phyloP scores from a whole-genome alignment of 441 rosid species.

The Macaranga tanarius region DNA sequence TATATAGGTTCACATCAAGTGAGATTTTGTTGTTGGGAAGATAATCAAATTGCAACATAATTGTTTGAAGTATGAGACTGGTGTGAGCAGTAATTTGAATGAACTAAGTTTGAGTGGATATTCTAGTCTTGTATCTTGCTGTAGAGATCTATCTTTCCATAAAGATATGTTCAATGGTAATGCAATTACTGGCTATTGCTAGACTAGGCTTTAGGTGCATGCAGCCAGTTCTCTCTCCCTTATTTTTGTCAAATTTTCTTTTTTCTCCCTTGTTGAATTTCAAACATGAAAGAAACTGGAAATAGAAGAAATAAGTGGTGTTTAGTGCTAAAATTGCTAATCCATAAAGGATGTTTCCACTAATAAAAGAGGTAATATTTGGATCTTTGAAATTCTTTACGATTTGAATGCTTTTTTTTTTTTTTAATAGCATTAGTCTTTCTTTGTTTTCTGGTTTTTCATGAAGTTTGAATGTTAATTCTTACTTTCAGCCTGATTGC shows the following conservation, averaged over 20 bases:
- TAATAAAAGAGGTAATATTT: not conserved
- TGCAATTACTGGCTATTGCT: not conserved
- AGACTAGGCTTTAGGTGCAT: not conserved
- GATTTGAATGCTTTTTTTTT: not conserved
- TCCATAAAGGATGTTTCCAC: not conserved
- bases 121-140: not conserved
- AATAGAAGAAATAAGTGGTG: not conserved
- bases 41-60: not conserved
- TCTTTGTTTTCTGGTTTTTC: not conserved
- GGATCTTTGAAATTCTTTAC: not conserved
- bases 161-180: not conserved
- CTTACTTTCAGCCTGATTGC: slow-evolving; percentile 71
- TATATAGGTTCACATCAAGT: not conserved
- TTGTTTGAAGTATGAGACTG: not conserved
- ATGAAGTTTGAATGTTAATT: slow-evolving; percentile 15
- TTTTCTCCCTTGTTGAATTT: not conserved
- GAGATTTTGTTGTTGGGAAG: not conserved
- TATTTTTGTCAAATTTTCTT: too few relatives aligned
- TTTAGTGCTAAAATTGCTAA: not conserved
- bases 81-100: not conserved
- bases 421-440: slow-evolving; percentile 7
- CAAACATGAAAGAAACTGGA: not conserved
- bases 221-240: not conserved
- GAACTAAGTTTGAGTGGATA: not conserved
- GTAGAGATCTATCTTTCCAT: not conserved